Evolutionary conservation across 2,329 filamentous ascomycete genomes (phyloP).

Genomic region (Apiospora marii): DNA sequence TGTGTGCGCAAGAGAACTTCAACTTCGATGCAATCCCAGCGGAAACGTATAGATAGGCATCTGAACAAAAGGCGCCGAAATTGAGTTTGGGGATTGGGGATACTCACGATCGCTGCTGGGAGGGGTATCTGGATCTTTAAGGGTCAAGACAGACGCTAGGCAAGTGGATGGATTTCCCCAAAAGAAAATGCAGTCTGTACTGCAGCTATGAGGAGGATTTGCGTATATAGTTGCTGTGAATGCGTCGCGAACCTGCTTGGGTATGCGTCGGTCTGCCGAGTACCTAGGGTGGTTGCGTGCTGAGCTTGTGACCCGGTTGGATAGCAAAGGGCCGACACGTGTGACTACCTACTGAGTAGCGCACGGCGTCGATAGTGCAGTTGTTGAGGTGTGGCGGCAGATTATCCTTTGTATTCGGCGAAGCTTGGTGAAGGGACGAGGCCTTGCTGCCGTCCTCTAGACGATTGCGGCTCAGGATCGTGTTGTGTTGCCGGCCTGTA

Average conservation of each 20-base stretch:
- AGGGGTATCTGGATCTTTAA: conserved; percentile 2
- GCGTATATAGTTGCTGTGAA: not conserved
- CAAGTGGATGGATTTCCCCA: not conserved
- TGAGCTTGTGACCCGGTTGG: conserved; percentile 16
- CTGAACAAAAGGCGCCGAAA: not conserved
- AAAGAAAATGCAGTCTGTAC: not conserved
- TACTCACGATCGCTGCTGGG: conserved; percentile 19
- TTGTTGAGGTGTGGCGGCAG: conserved; percentile 12
- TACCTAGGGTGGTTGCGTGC: conserved; percentile 16
- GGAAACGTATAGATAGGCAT: not conserved
- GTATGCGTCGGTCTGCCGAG: conserved; percentile 4
- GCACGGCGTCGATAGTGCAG: not conserved
- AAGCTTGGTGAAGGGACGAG: not conserved
- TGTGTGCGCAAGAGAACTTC: conserved; percentile 29
- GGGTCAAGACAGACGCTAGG: not conserved
- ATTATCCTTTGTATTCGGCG: conserved; percentile 20
- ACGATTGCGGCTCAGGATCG: conserved; percentile 39
- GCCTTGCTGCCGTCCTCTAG: conserved; percentile 35
- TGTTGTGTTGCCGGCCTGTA: conserved; percentile 40
- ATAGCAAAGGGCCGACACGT: conserved; percentile 1
- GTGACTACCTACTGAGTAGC: conserved; percentile 7
- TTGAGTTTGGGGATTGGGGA: not conserved
- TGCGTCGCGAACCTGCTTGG: not conserved
- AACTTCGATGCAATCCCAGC: not conserved
- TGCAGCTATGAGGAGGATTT: not conserved